Base-by-base conservation (phyloP, 345 rosid genomes). In the Bretschneidera sinensis region DNA sequence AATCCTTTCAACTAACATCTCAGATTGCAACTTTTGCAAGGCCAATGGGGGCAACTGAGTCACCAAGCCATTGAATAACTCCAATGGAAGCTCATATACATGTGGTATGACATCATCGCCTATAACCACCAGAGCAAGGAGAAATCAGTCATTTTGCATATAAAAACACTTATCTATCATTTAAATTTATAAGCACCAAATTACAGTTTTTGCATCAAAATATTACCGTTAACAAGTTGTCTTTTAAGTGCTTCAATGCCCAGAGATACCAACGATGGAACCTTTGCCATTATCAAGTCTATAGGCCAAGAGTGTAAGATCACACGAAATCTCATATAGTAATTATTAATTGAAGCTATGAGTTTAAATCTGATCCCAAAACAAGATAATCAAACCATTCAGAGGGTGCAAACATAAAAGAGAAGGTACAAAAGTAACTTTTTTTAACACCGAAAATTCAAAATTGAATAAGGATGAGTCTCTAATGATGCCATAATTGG, bases 41-140 rank as follows among this genome's bases (percentile, higher is more conserved):
- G 82, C 81, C 73, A 85, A 61, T 16, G 97, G 88, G 68, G 97
- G 89, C 57, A 82, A 81, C 49, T 64, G 72, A 31, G 73, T 24
- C 20, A 92, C 24, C 20, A 92, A 61, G 34, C 45, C 43, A 59
- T 82, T 74, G 63, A 89, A 76, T 49, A 92, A 58, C 50, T 87
- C 78, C 2, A 81, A 49, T 5, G 97, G 97, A 67, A 92, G 79
- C 67, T 85, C 88, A 64, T 75, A 83, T 11, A 85, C 31, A 48
- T 69, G 74, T 4, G 76, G 74, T n/a, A 65, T 24, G 43, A 81
- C 54, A 69, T 78, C 76, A 31, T 78, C 78, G 17, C 81, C 88
- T 81, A 68, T 54, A 67, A 69, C 24, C 60, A 65, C 24, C 45
- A 3, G 33, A 28, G 5, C 33, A 28, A 28, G 33, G 33, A 28